Conservation (phyloP, 176 grass and related monocot genomes). For the Tuctoria greenei region DNA sequence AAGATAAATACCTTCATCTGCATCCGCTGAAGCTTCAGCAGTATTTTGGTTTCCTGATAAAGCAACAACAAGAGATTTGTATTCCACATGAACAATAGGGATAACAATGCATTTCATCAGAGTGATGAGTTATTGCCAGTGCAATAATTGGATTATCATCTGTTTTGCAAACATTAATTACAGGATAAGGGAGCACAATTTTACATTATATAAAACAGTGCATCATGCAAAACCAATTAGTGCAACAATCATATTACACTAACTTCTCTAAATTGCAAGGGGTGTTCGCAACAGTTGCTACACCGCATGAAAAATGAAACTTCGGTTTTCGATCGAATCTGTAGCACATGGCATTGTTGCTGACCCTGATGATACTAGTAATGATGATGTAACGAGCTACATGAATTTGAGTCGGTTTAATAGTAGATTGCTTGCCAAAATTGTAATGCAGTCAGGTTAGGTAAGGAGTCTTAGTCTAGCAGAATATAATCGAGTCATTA, state of each 20-base stretch:
- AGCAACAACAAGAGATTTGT: conserved; percentile 24
- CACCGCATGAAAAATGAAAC: no score
- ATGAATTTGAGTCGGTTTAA: no score
- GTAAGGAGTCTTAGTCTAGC: no score
- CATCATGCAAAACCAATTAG: background rate
- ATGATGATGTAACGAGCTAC: no score
- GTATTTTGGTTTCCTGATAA: conserved; percentile 62
- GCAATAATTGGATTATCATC: conserved; percentile 23
- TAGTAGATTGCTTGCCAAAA: no score
- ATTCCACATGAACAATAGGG: background rate
- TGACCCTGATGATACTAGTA: no score
- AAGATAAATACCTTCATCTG: conserved; percentile 66
- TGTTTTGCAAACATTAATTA: conserved; percentile 4
- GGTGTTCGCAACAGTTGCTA: no score
- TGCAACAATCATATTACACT: background rate
- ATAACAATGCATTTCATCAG: background rate
- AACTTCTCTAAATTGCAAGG: no score
- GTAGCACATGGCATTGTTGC: no score
- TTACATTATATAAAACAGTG: background rate
- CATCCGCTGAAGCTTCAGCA: conserved; percentile 62
- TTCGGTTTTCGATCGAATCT: no score
- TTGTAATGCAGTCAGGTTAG: no score
- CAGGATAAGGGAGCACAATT: background rate
- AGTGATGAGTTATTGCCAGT: background rate
- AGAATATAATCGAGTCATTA: no score